Percentiles rank a stretch among this genome's conserved stretches.
Evolutionary conservation across 177 flowering plant species (phyloP).

Genomic region (Vitis hybrid): DNA sequence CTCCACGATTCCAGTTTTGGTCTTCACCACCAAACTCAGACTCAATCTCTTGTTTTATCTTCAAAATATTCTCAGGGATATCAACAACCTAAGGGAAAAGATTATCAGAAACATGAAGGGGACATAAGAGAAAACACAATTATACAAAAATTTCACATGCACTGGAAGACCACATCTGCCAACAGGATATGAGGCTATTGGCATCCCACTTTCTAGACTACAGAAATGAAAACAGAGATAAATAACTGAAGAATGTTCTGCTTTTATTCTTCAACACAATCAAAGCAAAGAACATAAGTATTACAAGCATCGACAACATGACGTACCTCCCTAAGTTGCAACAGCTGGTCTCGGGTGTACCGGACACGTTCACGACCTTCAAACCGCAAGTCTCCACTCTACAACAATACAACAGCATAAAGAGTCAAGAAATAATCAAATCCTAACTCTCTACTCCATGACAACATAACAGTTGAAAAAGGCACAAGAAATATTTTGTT

Average conservation of each 20-base stretch:
- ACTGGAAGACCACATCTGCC: slow-evolving; percentile 6
- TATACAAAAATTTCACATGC: background rate
- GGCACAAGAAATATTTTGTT: no score
- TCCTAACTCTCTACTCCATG: background rate
- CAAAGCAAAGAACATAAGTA: no score
- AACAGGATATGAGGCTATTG: no score
- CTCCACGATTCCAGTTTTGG: slow-evolving; percentile 69
- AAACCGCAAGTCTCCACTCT: slow-evolving; percentile 71
- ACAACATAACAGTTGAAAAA: no score
- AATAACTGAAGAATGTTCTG: no score
- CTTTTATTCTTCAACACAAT: no score
- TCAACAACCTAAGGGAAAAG: background rate
- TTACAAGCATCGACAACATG: background rate
- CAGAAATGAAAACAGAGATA: no score
- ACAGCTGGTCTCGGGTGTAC: slow-evolving; percentile 73
- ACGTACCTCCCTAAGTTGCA: slow-evolving; percentile 77
- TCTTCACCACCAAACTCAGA: slow-evolving; percentile 71
- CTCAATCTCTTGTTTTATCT: slow-evolving; percentile 71
- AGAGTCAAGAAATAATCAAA: background rate
- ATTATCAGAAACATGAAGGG: slow-evolving; percentile 12
- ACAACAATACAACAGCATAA: slow-evolving; percentile 12
- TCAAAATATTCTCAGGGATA: slow-evolving; percentile 62
- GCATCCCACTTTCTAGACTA: no score
- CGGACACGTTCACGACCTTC: slow-evolving; percentile 73
- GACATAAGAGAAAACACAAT: background rate